Evolutionary conservation across 208 protist species (phyloP), one percentile per base, ranked within the genome.

Genomic region (Crithidia bombi): DNA sequence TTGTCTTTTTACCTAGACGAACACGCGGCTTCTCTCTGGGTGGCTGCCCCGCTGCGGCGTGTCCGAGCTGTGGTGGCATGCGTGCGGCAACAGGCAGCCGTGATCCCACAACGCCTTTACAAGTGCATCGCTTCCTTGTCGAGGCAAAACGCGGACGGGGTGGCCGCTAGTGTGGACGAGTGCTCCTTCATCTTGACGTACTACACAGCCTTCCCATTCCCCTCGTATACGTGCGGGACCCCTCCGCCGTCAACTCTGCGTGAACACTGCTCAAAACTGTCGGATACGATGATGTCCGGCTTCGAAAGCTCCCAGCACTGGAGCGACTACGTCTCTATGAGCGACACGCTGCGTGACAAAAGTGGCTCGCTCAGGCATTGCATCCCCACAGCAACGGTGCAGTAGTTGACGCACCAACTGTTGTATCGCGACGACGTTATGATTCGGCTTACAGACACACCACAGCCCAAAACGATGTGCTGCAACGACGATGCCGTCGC

Each of bases 251-350:
- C 50, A 10, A 17, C 10, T 38, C 5, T 1, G 3, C 49, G 30
- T 0, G 7, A 21, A 12, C 11, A 3, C 3, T 1, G 19, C 19
- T n/a, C 38, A 25, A 9, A 21, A 0, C 36, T 62, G 23, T 17
- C 56, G 21, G 36, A 19, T 30, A 33, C 56, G 38, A 62, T 47
- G 38, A 62, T 62, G 56, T 62, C 35, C 6, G 49, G 49, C 38
- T 19, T 62, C 5, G 56, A 62, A 15, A 30, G 33, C 23, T 62
- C 35, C 7, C 49, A 25, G 36, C 15, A 30, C 38, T 33, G 56
- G 4, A 15, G 38, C 38, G n/a, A 23, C 38, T 12, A 41, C 56
- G 33, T 5, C 3, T 25, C 49, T 15, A 9, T 10, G 38, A 35
- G 10, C 12, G 25, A 23, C 56, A 62, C 56, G 7, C 23, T 62